Evolutionary conservation across 2,329 filamentous ascomycete species (phyloP).

Genomic region (Davidsoniella eucalypti): DNA sequence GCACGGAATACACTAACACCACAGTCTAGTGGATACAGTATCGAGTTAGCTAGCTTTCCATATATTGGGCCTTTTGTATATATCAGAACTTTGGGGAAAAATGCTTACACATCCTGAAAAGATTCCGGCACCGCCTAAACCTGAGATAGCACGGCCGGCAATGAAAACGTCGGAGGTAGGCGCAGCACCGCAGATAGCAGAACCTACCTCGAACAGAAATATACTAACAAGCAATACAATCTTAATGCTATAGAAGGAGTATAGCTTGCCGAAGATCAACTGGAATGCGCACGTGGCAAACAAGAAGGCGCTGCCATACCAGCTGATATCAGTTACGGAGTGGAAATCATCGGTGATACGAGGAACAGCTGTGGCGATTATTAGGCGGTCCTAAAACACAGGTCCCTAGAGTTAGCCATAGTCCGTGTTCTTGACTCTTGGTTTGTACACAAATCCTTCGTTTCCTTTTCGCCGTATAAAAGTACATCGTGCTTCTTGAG

Average conservation of each 20-base stretch:
- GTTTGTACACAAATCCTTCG: too few species aligned
- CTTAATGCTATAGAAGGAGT: conserved; percentile 18
- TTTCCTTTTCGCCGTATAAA: too few species aligned
- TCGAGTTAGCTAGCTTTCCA: background rate
- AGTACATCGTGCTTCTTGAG: too few species aligned
- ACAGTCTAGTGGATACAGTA: conserved; percentile 7
- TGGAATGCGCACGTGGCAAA: conserved; percentile 19
- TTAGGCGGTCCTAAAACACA: conserved; percentile 20
- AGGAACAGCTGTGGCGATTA: conserved; percentile 21
- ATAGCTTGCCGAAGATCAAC: conserved; percentile 19
- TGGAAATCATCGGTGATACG: conserved; percentile 19
- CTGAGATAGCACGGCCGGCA: conserved; percentile 23
- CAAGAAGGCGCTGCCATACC: conserved; percentile 19
- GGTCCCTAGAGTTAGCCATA: background rate
- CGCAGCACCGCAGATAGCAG: conserved; percentile 19
- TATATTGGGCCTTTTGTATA: too few species aligned
- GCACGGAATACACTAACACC: conserved; percentile 19
- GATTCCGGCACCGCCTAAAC: conserved; percentile 22
- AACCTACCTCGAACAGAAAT: conserved; percentile 18
- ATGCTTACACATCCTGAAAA: conserved; percentile 19
- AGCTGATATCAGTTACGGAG: conserved; percentile 18
- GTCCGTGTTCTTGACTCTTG: too few species aligned
- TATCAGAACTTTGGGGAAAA: background rate
- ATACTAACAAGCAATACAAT: conserved; percentile 14
- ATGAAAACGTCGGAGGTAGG: conserved; percentile 23